Evolutionary conservation across 2,329 filamentous ascomycete species (phyloP).

Genomic region (Capronia coronata): DNA sequence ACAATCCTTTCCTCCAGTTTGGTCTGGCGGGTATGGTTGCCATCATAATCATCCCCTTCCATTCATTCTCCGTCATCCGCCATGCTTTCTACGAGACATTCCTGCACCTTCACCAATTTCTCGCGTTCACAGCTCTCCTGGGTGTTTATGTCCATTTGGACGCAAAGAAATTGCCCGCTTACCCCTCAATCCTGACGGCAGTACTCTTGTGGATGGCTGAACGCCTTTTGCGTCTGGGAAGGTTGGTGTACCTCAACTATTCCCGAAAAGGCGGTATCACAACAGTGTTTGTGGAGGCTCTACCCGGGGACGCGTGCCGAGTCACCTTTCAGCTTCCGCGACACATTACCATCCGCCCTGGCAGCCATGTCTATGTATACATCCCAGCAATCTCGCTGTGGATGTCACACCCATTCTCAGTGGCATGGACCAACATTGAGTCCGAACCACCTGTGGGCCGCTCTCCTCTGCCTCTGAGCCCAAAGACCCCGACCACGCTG

Average conservation of each 20-base stretch:
- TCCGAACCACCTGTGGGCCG: conserved; percentile 24
- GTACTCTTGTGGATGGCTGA: conserved; percentile 39
- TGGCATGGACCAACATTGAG: conserved; percentile 40
- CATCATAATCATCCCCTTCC: conserved; percentile 38
- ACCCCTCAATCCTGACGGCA: conserved; percentile 36
- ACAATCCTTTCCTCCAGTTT: conserved; percentile 40
- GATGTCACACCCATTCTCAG: conserved; percentile 46
- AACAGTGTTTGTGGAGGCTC: conserved; percentile 51
- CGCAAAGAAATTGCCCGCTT: conserved; percentile 38
- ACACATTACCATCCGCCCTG: conserved; percentile 48
- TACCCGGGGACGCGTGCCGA: conserved; percentile 54
- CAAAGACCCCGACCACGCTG: conserved; percentile 19
- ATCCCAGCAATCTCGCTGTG: conserved; percentile 46
- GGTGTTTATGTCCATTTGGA: conserved; percentile 42
- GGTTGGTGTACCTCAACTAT: conserved; percentile 49
- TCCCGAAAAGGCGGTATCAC: conserved; percentile 45
- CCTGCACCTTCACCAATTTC: conserved; percentile 43
- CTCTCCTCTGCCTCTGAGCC: conserved; percentile 9
- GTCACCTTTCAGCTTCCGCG: conserved; percentile 55
- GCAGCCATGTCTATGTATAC: conserved; percentile 56
- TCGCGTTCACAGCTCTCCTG: conserved; percentile 39
- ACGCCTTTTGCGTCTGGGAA: conserved; percentile 42
- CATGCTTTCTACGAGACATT: conserved; percentile 45
- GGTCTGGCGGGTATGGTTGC: conserved; percentile 41
- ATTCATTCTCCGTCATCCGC: conserved; percentile 41